Conservation (phyloP, 2,329 filamentous ascomycete genomes). For the Fulvia fulva region DNA sequence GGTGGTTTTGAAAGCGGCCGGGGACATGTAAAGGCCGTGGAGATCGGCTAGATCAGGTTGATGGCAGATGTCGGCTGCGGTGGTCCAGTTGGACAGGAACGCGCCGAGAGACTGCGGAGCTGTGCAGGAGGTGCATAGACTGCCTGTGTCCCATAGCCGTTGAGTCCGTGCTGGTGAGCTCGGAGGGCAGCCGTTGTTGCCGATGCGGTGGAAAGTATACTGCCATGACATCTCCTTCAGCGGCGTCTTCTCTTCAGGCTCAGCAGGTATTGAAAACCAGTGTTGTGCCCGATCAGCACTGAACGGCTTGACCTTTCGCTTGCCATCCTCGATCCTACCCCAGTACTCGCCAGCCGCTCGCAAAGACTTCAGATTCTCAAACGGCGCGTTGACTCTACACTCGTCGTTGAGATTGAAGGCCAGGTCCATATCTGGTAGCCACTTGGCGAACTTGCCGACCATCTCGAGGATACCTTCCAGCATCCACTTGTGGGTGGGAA, state of each 20-base stretch:
- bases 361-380: slow-evolving; percentile 39
- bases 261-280: slow-evolving; percentile 37
- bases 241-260: slow-evolving; percentile 26
- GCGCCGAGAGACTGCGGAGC: slow-evolving; percentile 62
- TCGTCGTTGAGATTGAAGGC: slow-evolving; percentile 62
- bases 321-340: slow-evolving; percentile 11
- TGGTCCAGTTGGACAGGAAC: slow-evolving; percentile 63
- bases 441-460: slow-evolving; percentile 51
- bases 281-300: slow-evolving; percentile 36
- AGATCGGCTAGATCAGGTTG: slow-evolving; percentile 72
- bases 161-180: slow-evolving; percentile 57
- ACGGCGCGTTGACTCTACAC: slow-evolving; percentile 54
- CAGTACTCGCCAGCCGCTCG: slow-evolving; percentile 23
- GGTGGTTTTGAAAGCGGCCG: slow-evolving; percentile 59
- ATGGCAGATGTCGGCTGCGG: slow-evolving; percentile 65
- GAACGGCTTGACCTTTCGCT: slow-evolving; percentile 27
- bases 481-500: slow-evolving; percentile 57
- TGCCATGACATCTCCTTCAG: slow-evolving; percentile 35
- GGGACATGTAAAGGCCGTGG: slow-evolving; percentile 68
- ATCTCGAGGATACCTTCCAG: slow-evolving; percentile 52
- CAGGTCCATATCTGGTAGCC: slow-evolving; percentile 61
- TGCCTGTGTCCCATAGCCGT: slow-evolving; percentile 60
- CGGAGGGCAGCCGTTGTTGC: slow-evolving; percentile 56
- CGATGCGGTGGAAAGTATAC: slow-evolving; percentile 40
- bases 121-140: slow-evolving; percentile 62